These are phyloP conservation scores for Guadua angustifolia DNA, from an alignment of 176 grass and related monocot species.

Conservation along the genomic window DNA sequence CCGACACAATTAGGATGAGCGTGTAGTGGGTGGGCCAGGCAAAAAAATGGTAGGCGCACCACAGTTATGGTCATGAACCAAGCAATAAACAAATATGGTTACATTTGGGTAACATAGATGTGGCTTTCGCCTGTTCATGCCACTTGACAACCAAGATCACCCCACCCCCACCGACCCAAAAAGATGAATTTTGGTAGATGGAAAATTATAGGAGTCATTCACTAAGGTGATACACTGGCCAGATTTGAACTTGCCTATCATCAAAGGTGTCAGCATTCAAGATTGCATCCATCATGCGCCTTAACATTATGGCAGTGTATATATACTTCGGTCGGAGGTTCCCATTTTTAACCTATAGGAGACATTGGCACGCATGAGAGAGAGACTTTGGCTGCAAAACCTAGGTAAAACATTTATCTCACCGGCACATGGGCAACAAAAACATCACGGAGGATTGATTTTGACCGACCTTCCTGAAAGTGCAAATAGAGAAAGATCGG, in stretches of 20 bases:
- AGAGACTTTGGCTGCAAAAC: slow-evolving; percentile 32
- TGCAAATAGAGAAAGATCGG: not conserved
- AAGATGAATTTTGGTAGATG: slow-evolving; percentile 17
- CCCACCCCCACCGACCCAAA: not conserved
- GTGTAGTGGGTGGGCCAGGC: not conserved
- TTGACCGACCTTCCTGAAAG: slow-evolving; percentile 70
- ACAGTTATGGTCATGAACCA: too few relatives aligned
- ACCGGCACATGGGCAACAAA: slow-evolving; percentile 98
- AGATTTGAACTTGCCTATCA: slow-evolving; percentile 70
- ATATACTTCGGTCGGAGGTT: slow-evolving; percentile 86
- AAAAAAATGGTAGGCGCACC: too few relatives aligned
- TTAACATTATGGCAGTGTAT: slow-evolving; percentile 89
- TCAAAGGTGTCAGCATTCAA: slow-evolving; percentile 86
- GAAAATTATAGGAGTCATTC: slow-evolving; percentile 1
- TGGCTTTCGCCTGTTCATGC: too few relatives aligned
- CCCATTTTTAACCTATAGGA: slow-evolving; percentile 58
- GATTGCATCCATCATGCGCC: slow-evolving; percentile 92
- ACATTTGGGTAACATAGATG: too few relatives aligned
- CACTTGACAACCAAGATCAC: too few relatives aligned
- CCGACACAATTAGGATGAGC: not conserved
- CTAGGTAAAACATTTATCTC: slow-evolving; percentile 47
- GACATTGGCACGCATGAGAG: slow-evolving; percentile 14
- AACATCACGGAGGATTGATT: slow-evolving; percentile 69
- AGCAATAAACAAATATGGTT: too few relatives aligned
- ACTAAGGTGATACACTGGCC: not conserved